Evolutionary conservation across 1,139 yeast species (phyloP).

Genomic region (Candida sojae): DNA sequence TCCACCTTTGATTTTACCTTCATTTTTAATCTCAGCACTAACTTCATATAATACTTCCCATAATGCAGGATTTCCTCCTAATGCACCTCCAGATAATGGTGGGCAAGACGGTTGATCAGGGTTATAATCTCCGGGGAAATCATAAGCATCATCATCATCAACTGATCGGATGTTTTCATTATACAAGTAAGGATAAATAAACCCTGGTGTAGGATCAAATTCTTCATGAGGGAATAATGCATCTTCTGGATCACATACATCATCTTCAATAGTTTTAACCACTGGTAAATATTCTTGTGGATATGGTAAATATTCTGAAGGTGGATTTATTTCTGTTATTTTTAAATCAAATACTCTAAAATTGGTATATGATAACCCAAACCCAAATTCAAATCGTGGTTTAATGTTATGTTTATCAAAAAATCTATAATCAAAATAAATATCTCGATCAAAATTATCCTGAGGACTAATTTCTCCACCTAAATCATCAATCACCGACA

Average conservation of each 20-base stretch:
- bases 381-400: constrained; percentile 65
- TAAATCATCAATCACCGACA: constrained; percentile 45
- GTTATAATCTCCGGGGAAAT: constrained; percentile 55
- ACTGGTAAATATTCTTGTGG: constrained; percentile 51
- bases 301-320: constrained; percentile 50
- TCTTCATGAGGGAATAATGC: constrained; percentile 59
- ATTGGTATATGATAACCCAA: constrained; percentile 57
- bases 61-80: constrained; percentile 51
- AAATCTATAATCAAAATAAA: constrained; percentile 55
- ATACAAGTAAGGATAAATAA: constrained; percentile 51
- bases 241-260: constrained; percentile 56
- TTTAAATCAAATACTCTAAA: constrained; percentile 43
- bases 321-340: constrained; percentile 43
- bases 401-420: constrained; percentile 57
- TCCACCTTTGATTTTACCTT: constrained; percentile 52
- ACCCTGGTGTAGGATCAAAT: constrained; percentile 53
- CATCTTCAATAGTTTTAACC: constrained; percentile 42
- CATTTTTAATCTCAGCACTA: constrained; percentile 49
- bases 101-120: constrained; percentile 41
- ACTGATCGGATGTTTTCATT: constrained; percentile 44
- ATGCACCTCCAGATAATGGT: constrained; percentile 57
- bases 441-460: constrained; percentile 51
- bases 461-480: constrained; percentile 41
- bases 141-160: constrained; percentile 42
- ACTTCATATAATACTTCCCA: constrained; percentile 53